These are phyloP conservation scores for Chaetomiaceae sp. DNA, from an alignment of 2,329 filamentous ascomycete species.

Conservation along the genomic window DNA sequence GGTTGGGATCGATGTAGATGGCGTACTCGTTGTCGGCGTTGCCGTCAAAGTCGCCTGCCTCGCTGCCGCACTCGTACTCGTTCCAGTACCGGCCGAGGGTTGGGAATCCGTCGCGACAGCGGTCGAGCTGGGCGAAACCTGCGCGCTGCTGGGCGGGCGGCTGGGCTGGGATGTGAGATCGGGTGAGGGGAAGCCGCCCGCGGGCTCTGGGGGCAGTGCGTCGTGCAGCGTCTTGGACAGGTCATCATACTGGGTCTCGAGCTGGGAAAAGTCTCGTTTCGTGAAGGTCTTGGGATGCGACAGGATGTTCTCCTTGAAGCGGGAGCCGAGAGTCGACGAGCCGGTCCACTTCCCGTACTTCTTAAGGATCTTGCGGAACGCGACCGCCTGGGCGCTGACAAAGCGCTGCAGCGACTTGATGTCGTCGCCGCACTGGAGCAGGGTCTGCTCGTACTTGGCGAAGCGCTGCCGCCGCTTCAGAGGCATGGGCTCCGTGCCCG, in stretches of 20 bases:
- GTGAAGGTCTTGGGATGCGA: conserved; percentile 67
- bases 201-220: conserved; percentile 34
- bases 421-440: conserved; percentile 62
- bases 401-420: conserved; percentile 67
- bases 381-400: conserved; percentile 65
- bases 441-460: conserved; percentile 48
- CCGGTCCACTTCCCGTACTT: conserved; percentile 88
- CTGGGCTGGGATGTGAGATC: conserved; percentile 7
- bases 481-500: conserved; percentile 31
- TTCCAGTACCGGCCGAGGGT: conserved; percentile 65
- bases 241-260: conserved; percentile 48
- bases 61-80: conserved; percentile 79
- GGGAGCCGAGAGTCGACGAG: conserved; percentile 57
- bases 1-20: conserved; percentile 70
- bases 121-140: conserved; percentile 20
- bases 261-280: conserved; percentile 55
- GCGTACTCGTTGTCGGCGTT: conserved; percentile 52
- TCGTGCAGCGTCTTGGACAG: conserved; percentile 44
- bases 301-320: conserved; percentile 64
- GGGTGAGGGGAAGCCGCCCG: conserved; percentile 10
- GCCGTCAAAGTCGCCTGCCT: conserved; percentile 50
- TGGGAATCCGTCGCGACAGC: conserved; percentile 14
- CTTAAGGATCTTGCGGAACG: conserved; percentile 78
- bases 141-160: conserved; percentile 6
- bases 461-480: conserved; percentile 48